Evolutionary conservation across 768 basidiomycete genomes (phyloP), one percentile per base, ranked within the genome.

Genomic region (Paxillus ammoniavirescens): DNA sequence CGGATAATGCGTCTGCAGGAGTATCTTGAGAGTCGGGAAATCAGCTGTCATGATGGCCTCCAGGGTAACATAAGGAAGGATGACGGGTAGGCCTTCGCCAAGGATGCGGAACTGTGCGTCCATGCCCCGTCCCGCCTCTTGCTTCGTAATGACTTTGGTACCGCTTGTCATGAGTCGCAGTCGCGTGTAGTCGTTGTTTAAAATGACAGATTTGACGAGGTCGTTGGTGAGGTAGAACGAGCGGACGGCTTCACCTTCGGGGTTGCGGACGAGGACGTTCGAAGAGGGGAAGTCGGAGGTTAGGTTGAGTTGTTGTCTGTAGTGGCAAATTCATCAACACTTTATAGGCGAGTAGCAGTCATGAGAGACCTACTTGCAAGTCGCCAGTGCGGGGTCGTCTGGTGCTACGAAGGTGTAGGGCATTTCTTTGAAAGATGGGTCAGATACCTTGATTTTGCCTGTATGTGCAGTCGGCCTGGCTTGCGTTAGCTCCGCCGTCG

Each of bases 161-260:
- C 97, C 97, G n/a, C 91, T 89, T 13, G 90, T 85, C 62, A 94
- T 86, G 49, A 99, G 82, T 2, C 97, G 85, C 51, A 98, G 79
- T 26, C 87, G 84, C 28, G 82, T 80, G 67, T 87, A 95, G 65
- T 92, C 86, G 66, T 98, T 99, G 65, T 86, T 74, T 49, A 76
- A 64, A 52, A 98, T 79, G 55, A 98, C 76, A n/a, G 77, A 71
- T 70, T 90, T 92, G 65, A 96, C 88, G 61, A 90, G 74, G 61
- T 86, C 82, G 65, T 95, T 97, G 52, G 87, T 84, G 54, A 98
- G 76, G 76, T 98, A 98, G 44, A 98, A 77, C 8, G 89, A 88
- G 38, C 93, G 86, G 28, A 82, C 82, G 10, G 83, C 76, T 33
- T 83, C 83, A 26, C 84, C 87, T 17, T 73, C 79, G 0, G 89